A percentile compares a stretch with the other conserved stretches of the same genome.
Conservation (phyloP, 768 basidiomycete genomes). For the Russula sp. region DNA sequence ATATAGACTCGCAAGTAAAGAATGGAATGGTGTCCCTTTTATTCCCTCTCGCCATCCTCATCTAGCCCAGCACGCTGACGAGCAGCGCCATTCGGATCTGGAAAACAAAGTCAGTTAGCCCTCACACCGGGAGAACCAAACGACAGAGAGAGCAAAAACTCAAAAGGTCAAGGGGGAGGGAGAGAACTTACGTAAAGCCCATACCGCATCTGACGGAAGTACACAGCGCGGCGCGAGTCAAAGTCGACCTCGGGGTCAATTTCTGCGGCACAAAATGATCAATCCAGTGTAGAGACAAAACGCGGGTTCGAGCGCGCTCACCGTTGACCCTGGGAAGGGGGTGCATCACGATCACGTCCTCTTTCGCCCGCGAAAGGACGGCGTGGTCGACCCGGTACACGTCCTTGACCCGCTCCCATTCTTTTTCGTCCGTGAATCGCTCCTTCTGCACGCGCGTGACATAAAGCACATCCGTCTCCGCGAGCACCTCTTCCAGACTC, state of each 20-base stretch:
- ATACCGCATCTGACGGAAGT: constrained; percentile 98
- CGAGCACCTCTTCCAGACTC: constrained; percentile 85
- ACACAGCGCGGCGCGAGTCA: constrained; percentile 86
- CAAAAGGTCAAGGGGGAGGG: not conserved
- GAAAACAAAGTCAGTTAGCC: not conserved
- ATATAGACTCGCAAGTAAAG: too few species aligned
- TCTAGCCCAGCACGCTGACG: constrained; percentile 34
- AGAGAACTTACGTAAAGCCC: constrained; percentile 82
- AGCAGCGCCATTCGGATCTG: constrained; percentile 49
- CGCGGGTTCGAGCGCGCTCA: constrained; percentile 28
- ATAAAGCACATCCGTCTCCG: constrained; percentile 92
- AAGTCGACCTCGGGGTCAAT: constrained; percentile 99
- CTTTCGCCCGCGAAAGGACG: constrained; percentile 86
- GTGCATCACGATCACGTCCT: constrained; percentile 99
- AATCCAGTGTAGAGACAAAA: constrained; percentile 13
- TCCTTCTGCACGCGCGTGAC: constrained; percentile 96
- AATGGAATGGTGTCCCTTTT: not conserved
- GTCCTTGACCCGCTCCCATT: constrained; percentile 90
- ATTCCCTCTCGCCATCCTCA: not conserved
- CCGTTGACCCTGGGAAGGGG: constrained; percentile 92
- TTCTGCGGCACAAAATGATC: constrained; percentile 44
- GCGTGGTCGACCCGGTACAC: constrained; percentile 92
- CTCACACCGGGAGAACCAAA: not conserved
- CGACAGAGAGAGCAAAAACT: too few species aligned
- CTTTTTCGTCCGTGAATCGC: constrained; percentile 70